Base-by-base conservation (phyloP, 345 rosid species). In the Hibiscus tridactylites region DNA sequence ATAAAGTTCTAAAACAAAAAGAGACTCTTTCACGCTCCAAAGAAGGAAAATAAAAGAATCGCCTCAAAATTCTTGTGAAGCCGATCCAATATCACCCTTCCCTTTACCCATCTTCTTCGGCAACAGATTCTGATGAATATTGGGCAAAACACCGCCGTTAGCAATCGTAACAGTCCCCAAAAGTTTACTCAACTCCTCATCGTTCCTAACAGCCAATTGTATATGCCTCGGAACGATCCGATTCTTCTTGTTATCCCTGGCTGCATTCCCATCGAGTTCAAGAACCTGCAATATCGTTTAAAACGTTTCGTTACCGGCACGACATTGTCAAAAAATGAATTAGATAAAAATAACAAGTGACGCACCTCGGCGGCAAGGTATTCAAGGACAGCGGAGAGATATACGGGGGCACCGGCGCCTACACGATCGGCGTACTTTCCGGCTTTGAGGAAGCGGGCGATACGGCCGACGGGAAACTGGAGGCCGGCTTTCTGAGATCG, bases 331-430 rank as follows among this genome's bases (percentile, higher is more conserved):
- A 31, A 1, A n/a, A 58, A 7, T 1, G 11, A 7, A 17, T 37
- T 35, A 8, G 12, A 54, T 39, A 19, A 7, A 9, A 56, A 3
- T 21, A 21, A 21, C 2, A 56, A 2, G 9, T 9, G 3, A 9
- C 24, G 2, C 4, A 87, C 95, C 95, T 90, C 96, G 6, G 96
- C 96, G 12, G 96, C 92, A 19, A 90, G 92, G 37, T 90, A 88
- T 61, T 90, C 92, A 1, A 90, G 96, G n/a, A 88, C 96, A 4
- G 96, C 96, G 6, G 96, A 82, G 68, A 90, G 92, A n/a, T 90
- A 90, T 13, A 90, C 96, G 4, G 89, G 90, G 62, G 92, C 84
- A 1, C 88, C 91, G 0, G 90, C 83, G 15, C 90, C 94, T 0
- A 87, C 91, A 31, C 94, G 91, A 49, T 90, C 84, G 1, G 92